Base-by-base conservation (phyloP, 495 filamentous ascomycete genomes). In the Usnea hakonensis region DNA sequence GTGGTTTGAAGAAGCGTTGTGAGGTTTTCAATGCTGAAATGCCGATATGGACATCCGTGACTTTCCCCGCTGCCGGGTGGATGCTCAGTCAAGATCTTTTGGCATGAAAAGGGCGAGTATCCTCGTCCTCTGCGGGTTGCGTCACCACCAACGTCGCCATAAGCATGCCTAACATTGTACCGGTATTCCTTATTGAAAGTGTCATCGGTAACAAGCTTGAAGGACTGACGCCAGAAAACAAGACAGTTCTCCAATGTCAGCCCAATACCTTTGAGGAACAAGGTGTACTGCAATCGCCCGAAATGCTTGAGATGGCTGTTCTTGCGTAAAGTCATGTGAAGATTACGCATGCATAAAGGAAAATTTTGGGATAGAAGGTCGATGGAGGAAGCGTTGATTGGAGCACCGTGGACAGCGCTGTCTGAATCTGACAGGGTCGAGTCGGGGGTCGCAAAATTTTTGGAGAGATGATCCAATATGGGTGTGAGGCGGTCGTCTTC, bases 261-360 rank as follows among this genome's bases (percentile, higher is more conserved):
- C 0, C 95, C 95, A 64, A 99, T 90, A 37, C 95, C 95, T 77
- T 99, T 99, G 61, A 99, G 81, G 82, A 99, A 99, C 23, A 99
- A 83, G 0, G 88, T 89, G 78, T 97, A 99, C 75, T 99, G 95
- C 26, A 97, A 81, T 63, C 95, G 90, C 19, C 91, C 95, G 67
- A 80, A 96, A 73, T 99, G 92, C 70, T 96, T 96, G 57, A 99
- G 78, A 62, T 97, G 89, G 36, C 85, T 84, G 71, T 93, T 90
- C 64, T 89, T 87, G 61, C 90, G 87, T 23, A 99, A 78, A 14
- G 83, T 87, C 55, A 82, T 84, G 72, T 99, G 95, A 46, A 97
- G 78, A 69, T 91, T 88, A 33, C 84, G 83, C 95, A 97, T 97
- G 74, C 95, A 99, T 26, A 93, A 79, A 0, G 95, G 95, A 81